Evolutionary conservation across 352 stramenopile genomes (phyloP).

Genomic region (Pythium guiyangense): DNA sequence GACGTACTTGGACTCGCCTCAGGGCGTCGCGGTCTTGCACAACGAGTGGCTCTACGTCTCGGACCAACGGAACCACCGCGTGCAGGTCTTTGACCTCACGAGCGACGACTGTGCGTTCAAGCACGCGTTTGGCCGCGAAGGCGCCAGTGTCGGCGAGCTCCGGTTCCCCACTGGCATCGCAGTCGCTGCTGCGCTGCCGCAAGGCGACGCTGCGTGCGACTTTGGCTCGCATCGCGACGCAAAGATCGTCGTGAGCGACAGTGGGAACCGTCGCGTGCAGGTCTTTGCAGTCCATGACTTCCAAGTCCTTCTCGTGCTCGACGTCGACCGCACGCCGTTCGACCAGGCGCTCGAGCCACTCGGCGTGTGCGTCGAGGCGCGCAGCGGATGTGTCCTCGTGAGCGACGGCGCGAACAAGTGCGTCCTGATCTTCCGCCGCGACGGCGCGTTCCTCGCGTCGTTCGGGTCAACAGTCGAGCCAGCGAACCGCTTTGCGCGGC

Average conservation of each 20-base stretch:
- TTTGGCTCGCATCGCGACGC: conserved; percentile 41
- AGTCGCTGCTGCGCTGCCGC: conserved; percentile 31
- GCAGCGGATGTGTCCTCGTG: conserved; percentile 45
- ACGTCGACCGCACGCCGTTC: conserved; percentile 36
- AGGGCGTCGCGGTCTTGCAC: conserved; percentile 42
- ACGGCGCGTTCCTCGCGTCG: conserved; percentile 33
- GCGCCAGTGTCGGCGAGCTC: conserved; percentile 29
- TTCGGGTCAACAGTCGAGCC: conserved; percentile 45
- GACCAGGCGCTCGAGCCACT: conserved; percentile 33
- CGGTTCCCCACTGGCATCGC: conserved; percentile 43
- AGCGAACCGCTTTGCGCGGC: conserved; percentile 38
- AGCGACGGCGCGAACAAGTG: conserved; percentile 37
- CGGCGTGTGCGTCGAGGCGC: conserved; percentile 36
- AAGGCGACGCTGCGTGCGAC: conserved; percentile 27
- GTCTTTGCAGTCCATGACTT: conserved; percentile 27
- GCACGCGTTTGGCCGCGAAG: conserved; percentile 27
- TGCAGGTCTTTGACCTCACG: conserved; percentile 52
- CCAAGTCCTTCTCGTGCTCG: conserved; percentile 24
- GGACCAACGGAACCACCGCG: conserved; percentile 66
- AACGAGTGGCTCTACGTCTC: conserved; percentile 42
- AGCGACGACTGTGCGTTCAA: conserved; percentile 14
- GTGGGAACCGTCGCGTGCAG: conserved; percentile 50
- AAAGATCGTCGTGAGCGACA: conserved; percentile 51
- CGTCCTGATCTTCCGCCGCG: conserved; percentile 41
- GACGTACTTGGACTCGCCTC: conserved; percentile 47